phyloP scores from a whole-genome alignment of 805 yeast genomes.

The Metschnikowia noctiluminum region DNA sequence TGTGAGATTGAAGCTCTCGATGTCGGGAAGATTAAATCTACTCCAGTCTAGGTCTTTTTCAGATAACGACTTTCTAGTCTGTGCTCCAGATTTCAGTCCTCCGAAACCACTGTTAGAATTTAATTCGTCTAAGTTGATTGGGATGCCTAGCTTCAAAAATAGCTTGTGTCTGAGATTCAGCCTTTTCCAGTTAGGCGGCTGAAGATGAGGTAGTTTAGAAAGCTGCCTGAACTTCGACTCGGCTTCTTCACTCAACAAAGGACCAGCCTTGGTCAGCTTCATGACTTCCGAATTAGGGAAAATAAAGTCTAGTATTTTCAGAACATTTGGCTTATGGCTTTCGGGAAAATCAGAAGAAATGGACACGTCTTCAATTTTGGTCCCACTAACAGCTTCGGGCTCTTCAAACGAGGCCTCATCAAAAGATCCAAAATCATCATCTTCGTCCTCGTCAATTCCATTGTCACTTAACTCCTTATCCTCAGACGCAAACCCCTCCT shows the following conservation, averaged over 20 bases:
- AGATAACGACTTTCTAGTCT: conserved; percentile 22
- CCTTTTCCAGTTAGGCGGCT: conserved; percentile 66
- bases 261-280: neutral
- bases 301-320: conserved; percentile 9
- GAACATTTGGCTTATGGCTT: conserved; percentile 3
- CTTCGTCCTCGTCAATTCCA: conserved; percentile 18
- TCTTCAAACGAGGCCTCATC: conserved; percentile 34
- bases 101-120: conserved; percentile 4
- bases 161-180: conserved; percentile 64
- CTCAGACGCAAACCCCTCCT: too few relatives aligned
- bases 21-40: conserved; percentile 34
- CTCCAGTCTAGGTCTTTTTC: conserved; percentile 36
- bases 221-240: conserved; percentile 43
- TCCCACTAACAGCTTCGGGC: neutral
- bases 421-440: conserved; percentile 39
- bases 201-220: conserved; percentile 45
- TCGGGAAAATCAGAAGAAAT: too few relatives aligned
- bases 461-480: too few relatives aligned
- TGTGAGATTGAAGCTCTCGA: conserved; percentile 28
- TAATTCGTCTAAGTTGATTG: conserved; percentile 63
- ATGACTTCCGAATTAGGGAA: conserved; percentile 5
- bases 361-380: neutral
- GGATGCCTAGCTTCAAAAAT: conserved; percentile 64
- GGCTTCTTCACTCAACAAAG: conserved; percentile 33
- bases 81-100: neutral